Percentiles rank a stretch among this genome's conserved stretches.
phyloP scores from a whole-genome alignment of 2,329 filamentous ascomycete genomes.

The Venturia aucupariae region DNA sequence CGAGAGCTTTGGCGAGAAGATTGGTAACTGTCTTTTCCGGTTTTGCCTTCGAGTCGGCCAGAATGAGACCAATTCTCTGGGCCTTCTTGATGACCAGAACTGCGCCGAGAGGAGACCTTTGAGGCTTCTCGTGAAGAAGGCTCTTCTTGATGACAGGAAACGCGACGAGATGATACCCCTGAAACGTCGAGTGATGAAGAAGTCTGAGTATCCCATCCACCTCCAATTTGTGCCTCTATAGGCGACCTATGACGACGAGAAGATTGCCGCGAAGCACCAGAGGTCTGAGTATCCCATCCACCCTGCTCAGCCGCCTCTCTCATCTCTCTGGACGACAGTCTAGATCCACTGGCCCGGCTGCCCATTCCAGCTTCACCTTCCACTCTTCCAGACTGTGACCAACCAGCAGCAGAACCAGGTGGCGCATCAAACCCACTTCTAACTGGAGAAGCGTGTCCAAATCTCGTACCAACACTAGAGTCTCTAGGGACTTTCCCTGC shows the following conservation, averaged over 20 bases:
- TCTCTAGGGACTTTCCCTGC: background rate
- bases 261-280: background rate
- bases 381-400: constrained; percentile 1
- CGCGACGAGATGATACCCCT: background rate
- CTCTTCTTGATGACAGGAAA: background rate
- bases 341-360: background rate
- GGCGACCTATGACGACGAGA: background rate
- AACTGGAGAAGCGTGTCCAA: background rate
- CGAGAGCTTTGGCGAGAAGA: background rate
- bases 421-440: background rate
- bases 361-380: background rate
- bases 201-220: background rate
- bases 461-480: constrained; percentile 8
- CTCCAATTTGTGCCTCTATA: background rate
- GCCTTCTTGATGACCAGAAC: background rate
- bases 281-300: constrained; percentile 1
- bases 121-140: background rate
- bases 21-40: background rate
- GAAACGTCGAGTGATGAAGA: background rate
- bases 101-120: background rate
- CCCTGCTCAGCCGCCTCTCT: background rate
- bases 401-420: background rate
- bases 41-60: background rate
- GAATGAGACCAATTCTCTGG: background rate
- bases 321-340: background rate